Evolutionary conservation across 139 green algal genomes (phyloP).

Genomic region (Tetraselmis chui): DNA sequence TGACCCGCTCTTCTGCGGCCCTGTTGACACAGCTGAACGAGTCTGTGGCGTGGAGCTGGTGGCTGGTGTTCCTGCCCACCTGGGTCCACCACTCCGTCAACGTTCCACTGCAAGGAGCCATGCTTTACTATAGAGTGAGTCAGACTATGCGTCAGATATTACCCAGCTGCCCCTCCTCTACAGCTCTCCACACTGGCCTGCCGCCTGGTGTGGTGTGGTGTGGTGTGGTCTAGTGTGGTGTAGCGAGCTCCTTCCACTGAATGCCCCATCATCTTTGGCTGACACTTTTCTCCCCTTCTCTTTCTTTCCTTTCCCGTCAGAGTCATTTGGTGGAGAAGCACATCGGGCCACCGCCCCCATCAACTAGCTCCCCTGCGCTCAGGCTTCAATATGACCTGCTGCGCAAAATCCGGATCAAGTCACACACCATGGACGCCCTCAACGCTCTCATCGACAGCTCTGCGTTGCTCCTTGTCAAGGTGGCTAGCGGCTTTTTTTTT

Average conservation of each 20-base stretch:
- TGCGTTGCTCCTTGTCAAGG: constrained; percentile 20
- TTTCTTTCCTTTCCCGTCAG: constrained; percentile 7
- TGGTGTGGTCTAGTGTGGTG: no score
- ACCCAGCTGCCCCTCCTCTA: no score
- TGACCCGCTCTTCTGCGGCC: background rate
- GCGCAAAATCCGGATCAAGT: background rate
- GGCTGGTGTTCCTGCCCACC: constrained; percentile 12
- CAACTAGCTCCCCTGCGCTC: constrained; percentile 15
- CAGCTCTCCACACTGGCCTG: no score
- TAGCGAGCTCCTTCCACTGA: constrained; percentile 7
- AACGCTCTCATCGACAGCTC: constrained; percentile 12
- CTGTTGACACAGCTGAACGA: background rate
- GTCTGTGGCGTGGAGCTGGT: constrained; percentile 3
- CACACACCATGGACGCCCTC: constrained; percentile 17
- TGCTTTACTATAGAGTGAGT: background rate
- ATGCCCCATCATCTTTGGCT: background rate
- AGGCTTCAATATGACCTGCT: constrained; percentile 24
- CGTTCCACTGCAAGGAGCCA: background rate
- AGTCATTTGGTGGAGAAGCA: constrained; percentile 20
- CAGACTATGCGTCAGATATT: no score
- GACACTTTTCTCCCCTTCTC: background rate
- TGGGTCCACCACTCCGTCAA: constrained; percentile 16
- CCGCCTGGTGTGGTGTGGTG: no score
- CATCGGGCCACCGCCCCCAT: constrained; percentile 20
- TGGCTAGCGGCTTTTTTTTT: background rate